Evolutionary conservation across 2,329 filamentous ascomycete genomes (phyloP).

Genomic region (Talaromyces sp.): DNA sequence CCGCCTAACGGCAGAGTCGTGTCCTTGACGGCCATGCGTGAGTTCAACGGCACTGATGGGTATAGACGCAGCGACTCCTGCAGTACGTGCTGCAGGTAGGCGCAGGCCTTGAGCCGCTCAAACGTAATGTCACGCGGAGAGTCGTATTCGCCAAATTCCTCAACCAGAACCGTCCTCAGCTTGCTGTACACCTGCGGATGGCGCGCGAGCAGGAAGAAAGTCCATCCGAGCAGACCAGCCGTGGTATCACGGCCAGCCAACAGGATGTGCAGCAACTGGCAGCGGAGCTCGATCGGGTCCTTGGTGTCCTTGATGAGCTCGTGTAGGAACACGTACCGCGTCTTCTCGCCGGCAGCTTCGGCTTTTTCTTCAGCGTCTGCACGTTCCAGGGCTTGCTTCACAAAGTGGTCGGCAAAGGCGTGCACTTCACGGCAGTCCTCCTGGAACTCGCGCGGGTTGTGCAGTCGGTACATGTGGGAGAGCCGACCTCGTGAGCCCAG

Average conservation of each 20-base stretch:
- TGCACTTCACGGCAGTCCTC: constrained; percentile 5
- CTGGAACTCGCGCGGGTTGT: constrained; percentile 4
- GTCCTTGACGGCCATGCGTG: constrained; percentile 38
- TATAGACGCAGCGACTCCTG: constrained; percentile 44
- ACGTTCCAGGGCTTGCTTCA: constrained; percentile 39
- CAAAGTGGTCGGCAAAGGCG: constrained; percentile 9
- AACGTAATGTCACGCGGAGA: constrained; percentile 26
- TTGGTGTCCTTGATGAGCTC: constrained; percentile 43
- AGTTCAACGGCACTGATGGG: constrained; percentile 45
- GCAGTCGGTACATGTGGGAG: neutral
- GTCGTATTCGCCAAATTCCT: constrained; percentile 7
- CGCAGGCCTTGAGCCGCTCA: constrained; percentile 15
- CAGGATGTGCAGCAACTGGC: constrained; percentile 49
- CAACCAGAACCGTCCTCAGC: constrained; percentile 20
- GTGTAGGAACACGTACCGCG: constrained; percentile 47
- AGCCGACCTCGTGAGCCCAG: neutral
- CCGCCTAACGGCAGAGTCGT: constrained; percentile 10
- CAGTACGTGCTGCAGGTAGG: constrained; percentile 12
- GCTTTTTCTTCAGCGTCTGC: constrained; percentile 5
- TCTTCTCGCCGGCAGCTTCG: constrained; percentile 1
- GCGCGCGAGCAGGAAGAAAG: constrained; percentile 33
- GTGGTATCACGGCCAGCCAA: constrained; percentile 54
- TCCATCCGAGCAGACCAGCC: constrained; percentile 41
- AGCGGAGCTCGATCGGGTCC: constrained; percentile 45
- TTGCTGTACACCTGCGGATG: constrained; percentile 21